A percentile compares a stretch with the other conserved stretches of the same genome.
Evolutionary conservation across 495 filamentous ascomycete genomes (phyloP).

Genomic region (Xylaria grammica): DNA sequence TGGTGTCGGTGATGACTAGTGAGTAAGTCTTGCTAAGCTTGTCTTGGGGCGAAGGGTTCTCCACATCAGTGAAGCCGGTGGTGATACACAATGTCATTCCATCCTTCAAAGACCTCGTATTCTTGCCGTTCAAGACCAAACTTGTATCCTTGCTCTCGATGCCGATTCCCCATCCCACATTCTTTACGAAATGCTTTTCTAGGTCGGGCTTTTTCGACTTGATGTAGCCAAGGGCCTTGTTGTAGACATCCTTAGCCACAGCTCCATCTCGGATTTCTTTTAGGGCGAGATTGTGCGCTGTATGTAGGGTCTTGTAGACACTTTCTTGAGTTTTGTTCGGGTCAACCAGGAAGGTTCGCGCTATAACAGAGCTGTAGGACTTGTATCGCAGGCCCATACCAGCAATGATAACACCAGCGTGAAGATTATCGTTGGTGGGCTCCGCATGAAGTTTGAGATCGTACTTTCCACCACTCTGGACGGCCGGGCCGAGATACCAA

Average conservation of each 20-base stretch:
- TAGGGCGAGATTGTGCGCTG: constrained; percentile 82
- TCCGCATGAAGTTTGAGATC: constrained; percentile 79
- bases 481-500: constrained; percentile 88
- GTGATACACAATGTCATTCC: constrained; percentile 95
- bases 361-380: constrained; percentile 88
- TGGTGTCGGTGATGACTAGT: constrained; percentile 87
- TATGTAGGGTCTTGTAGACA: constrained; percentile 91
- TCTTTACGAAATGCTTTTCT: constrained; percentile 90
- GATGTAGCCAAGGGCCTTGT: constrained; percentile 78
- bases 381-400: constrained; percentile 92
- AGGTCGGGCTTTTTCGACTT: constrained; percentile 91
- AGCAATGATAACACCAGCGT: constrained; percentile 89
- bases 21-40: constrained; percentile 87
- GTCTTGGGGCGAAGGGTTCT: constrained; percentile 81
- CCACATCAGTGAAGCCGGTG: constrained; percentile 84
- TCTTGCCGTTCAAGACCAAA: constrained; percentile 84
- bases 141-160: constrained; percentile 87
- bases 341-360: constrained; percentile 92
- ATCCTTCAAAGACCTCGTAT: constrained; percentile 79
- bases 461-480: constrained; percentile 95
- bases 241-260: constrained; percentile 86
- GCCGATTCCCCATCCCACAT: constrained; percentile 86
- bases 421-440: constrained; percentile 82
- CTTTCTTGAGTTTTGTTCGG: constrained; percentile 92
- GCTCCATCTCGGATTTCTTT: constrained; percentile 90